Percentiles rank a stretch among this genome's conserved stretches.
phyloP scores from a whole-genome alignment of 805 yeast genomes.

The Candida schatavii region DNA sequence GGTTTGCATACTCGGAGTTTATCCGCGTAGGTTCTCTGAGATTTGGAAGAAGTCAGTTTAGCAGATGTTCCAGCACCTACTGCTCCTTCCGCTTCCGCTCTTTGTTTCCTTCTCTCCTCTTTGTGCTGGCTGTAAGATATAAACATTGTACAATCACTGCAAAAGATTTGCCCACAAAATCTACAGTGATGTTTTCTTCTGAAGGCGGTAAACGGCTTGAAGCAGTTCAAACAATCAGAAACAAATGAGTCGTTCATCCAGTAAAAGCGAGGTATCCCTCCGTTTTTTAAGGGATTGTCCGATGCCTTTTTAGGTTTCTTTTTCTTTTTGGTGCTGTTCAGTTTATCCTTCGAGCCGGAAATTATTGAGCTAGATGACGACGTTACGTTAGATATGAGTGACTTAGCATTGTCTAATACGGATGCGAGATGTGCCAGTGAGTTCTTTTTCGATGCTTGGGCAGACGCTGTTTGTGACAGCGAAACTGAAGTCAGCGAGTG shows the following conservation, averaged over 20 bases:
- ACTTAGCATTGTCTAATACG: constrained; percentile 38
- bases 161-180: constrained; percentile 93
- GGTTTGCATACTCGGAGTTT: constrained; percentile 74
- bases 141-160: constrained; percentile 75
- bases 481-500: not conserved
- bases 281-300: constrained; percentile 43
- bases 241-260: constrained; percentile 98
- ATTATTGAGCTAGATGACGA: constrained; percentile 31
- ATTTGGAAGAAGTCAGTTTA: not conserved
- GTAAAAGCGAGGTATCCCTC: constrained; percentile 69
- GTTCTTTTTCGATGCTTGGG: not conserved
- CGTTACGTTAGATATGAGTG: constrained; percentile 22
- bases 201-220: constrained; percentile 75
- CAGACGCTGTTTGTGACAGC: not conserved
- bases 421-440: constrained; percentile 15
- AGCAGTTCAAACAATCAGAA: constrained; percentile 81
- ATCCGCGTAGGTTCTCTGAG: constrained; percentile 55
- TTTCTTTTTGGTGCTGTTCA: constrained; percentile 24
- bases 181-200: constrained; percentile 93
- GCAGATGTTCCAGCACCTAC: too few species aligned
- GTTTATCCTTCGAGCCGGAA: constrained; percentile 10
- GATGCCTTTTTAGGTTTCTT: constrained; percentile 29
- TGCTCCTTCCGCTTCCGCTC: not conserved
- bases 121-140: constrained; percentile 55
- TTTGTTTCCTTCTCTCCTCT: constrained; percentile 29